Base-by-base conservation (phyloP, 768 basidiomycete genomes). In the Suillus weaverae region DNA sequence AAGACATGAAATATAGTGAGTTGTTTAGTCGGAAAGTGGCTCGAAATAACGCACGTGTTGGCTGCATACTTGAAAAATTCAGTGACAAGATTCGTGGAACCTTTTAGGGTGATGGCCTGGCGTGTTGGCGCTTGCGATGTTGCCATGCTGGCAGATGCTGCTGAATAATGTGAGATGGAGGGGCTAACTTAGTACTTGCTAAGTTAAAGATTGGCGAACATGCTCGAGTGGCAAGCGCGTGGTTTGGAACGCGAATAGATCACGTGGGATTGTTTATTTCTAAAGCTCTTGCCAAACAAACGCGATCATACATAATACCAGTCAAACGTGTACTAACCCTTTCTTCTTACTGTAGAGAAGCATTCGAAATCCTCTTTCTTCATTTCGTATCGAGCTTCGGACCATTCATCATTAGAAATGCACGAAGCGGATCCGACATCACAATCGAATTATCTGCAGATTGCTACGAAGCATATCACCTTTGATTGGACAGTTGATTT, bases 21-120 rank as follows among this genome's bases (percentile, higher is more conserved):
- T 51, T 38, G 51, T 16, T 9, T 2, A 18, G 57, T 32, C 51
- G 20, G 51, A 48, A 30, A 22, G 9, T 30, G 68, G 39, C 48
- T 44, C 22, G 30, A 5, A 41, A 83, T 13, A 41, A 83, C 92
- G 68, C 72, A 95, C 95, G 91, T 95, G 81, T 97, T 97, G 69
- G 95, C 94, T n/a, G 94, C 92, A 78, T 95, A 99, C 81, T 98
- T 98, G 84, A 99, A 99, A 84, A 99, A 99, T 71, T 99, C 97
- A 0, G 95, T 97, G 63, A 99, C 97, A 22, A 98, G 84, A 46
- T 87, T 84, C 3, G 95, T 94, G 0, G 95, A 97, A 3, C 97
- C 97, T 72, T 98, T 97, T 77, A 99, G 89, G 0, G 94, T 96
- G 69, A 99, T 97, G 5, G 90, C 88, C 67, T 92, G 89, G 50